Percentiles rank a stretch among this genome's conserved stretches.
Conservation (phyloP, 257 asterid species). For the Ligustrum vulgare region DNA sequence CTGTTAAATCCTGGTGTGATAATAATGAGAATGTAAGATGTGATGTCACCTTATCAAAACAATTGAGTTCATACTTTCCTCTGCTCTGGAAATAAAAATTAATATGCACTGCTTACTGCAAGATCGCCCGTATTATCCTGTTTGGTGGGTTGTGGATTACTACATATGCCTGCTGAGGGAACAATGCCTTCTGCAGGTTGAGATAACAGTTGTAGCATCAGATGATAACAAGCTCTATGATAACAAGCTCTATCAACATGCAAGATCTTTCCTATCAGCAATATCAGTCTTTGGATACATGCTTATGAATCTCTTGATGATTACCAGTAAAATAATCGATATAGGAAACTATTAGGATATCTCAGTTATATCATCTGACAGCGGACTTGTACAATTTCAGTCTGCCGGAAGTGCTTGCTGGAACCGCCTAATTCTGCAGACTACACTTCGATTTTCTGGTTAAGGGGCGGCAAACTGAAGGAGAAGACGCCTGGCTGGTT, state of each 20-base stretch:
- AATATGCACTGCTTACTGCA: neutral
- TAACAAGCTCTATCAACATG: neutral
- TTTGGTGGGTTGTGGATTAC: neutral
- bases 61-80: neutral
- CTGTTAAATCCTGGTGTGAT: neutral
- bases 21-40: neutral
- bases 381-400: slow-evolving; percentile 3
- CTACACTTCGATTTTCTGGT: too few species aligned
- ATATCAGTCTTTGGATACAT: neutral
- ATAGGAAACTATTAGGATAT: neutral
- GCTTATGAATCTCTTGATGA: neutral
- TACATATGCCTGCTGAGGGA: neutral
- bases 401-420: too few species aligned
- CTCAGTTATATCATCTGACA: neutral
- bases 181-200: neutral
- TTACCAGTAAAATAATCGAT: neutral
- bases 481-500: too few species aligned
- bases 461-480: too few species aligned
- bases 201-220: neutral
- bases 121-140: neutral
- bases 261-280: neutral
- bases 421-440: too few species aligned
- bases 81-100: neutral
- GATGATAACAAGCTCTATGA: neutral
- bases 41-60: neutral